Base-by-base conservation (phyloP, 345 rosid genomes). In the Erodium maritimum region DNA sequence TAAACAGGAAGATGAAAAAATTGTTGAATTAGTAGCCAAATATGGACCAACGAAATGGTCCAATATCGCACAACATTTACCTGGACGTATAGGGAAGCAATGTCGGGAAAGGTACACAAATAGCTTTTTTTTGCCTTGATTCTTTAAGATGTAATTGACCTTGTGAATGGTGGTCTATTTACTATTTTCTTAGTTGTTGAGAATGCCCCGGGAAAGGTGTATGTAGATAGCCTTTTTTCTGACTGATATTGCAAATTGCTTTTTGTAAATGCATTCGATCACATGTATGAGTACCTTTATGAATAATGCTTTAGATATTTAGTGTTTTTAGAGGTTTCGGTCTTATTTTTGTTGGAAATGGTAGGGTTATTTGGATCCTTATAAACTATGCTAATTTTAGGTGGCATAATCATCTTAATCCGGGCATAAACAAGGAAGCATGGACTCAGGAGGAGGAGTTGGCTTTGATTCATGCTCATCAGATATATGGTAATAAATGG, bases 381-480 rank as follows among this genome's bases (percentile, higher is more conserved):
- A 55, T 29, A 22, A 59, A 29, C 23, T 54, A 20, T 55, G 11
- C 22, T 71, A 42, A 62, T 67, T 25, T 56, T 64, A 94, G 99
- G 91, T 94, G 99, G 97, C 99, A 87, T 75, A 94, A 94, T 80
- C 99, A 94, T 73, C 90, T 90, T 63, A 94, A 94, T 80, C 99
- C 99, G 59, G 74, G 77, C 50, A 94, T 94, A 71, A 94, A 87
- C 72, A 94, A 85, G 60, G 96, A 94, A 76, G 99, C 99, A 54
- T 94, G 99, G 99, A 89, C 96, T 66, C 97, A 90, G 69, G 90
- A 94, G 70, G 99, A 94, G 77, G 99, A 94, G 83, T 56, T 94
- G 79, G 86, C 86, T 61, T 76, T 94, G 74, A 82, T 90, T 70
- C 96, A 93, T 61, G 97, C 99, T 62, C 99, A 94, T 84, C 97